Base-by-base conservation (phyloP, 306 rosid species). In the Sicyos baderoa region DNA sequence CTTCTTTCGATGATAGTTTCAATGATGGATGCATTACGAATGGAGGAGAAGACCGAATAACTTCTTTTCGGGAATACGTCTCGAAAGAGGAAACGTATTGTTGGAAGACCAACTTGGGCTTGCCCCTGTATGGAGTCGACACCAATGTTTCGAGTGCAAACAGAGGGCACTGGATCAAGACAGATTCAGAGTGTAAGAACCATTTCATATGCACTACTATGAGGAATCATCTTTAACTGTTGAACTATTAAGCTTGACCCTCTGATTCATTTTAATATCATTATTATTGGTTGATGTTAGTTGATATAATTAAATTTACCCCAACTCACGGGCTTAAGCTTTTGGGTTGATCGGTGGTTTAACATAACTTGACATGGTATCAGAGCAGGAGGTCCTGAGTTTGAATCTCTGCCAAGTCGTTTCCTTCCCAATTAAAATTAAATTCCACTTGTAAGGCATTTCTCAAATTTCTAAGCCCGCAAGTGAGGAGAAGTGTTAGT, bases 181-280 rank as follows among this genome's bases (percentile, higher is more conserved):
- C 95, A 76, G 97, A 93, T 66, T 82, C 86, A 19, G 94, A 93
- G 74, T 93, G 99, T 90, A 88, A 90, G 99, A 84, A 45, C n/a
- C 51, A 47, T 17, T 79, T 53, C 68, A 17, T 47, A 57, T 64
- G 27, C 75, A 17, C 35, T 66, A 62, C 52, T 40, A 40, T 50
- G 23, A 4, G 13, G 17, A 78, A 64, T 64, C 9, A 19, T 64
- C 54, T 29, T 65, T 13, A 22, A 21, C 14, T 63, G 69, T 49
- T 65, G 17, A 47, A 47, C 54, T 66, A 16, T 40, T 44, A 19
- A 14, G 19, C 54, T 42, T 19, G 11, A 42, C 18, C 53, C 53
- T 63, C 19, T 21, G 37, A 45, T 44, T 21, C 14, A 0, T 65
- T 45, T 7, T 2, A 64, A 35, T 35, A 35, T 35, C 8, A 35